A percentile compares a stretch with the other conserved stretches of the same genome.
Evolutionary conservation across 352 stramenopile genomes (phyloP).

Genomic region (Pythium brachiatum): DNA sequence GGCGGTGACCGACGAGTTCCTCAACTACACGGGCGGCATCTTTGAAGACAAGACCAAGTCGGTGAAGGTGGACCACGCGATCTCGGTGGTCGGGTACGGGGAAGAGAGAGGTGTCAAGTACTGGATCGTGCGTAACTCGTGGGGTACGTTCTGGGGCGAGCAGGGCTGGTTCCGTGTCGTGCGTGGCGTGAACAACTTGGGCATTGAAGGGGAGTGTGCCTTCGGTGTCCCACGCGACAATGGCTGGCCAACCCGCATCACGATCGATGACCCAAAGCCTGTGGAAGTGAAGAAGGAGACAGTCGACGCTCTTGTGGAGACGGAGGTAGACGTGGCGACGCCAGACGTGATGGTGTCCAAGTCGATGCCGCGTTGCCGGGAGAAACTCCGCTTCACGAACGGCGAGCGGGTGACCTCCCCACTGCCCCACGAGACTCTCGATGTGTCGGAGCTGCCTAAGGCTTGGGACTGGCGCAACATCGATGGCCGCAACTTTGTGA

Average conservation of each 20-base stretch:
- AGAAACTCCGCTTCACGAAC: conserved; percentile 59
- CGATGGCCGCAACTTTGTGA: conserved; percentile 93
- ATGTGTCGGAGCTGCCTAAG: conserved; percentile 85
- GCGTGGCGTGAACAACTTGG: conserved; percentile 90
- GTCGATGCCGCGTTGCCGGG: conserved; percentile 45
- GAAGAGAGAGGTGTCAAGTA: conserved; percentile 84
- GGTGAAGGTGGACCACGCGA: conserved; percentile 85
- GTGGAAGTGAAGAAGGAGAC: conserved; percentile 24
- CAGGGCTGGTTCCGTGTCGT: conserved; percentile 94
- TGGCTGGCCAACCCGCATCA: conserved; percentile 62
- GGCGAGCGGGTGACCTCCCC: conserved; percentile 72
- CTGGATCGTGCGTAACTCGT: conserved; percentile 96
- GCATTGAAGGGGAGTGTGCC: conserved; percentile 92
- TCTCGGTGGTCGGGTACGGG: conserved; percentile 96
- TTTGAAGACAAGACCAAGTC: conserved; percentile 89
- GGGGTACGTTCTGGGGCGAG: conserved; percentile 95
- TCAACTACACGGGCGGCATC: conserved; percentile 93
- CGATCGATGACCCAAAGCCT: conserved; percentile 24
- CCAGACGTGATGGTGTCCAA: conserved; percentile 16
- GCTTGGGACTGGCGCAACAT: conserved; percentile 95
- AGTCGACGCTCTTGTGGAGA: conserved; percentile 8
- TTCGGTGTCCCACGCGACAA: conserved; percentile 88
- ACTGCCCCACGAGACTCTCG: conserved; percentile 74
- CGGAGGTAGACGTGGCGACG: conserved; percentile 16
- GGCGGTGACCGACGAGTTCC: conserved; percentile 85